These are phyloP conservation scores for Byssochlamys sp. DNA, from an alignment of 2,329 filamentous ascomycete species.

Conservation along the genomic window DNA sequence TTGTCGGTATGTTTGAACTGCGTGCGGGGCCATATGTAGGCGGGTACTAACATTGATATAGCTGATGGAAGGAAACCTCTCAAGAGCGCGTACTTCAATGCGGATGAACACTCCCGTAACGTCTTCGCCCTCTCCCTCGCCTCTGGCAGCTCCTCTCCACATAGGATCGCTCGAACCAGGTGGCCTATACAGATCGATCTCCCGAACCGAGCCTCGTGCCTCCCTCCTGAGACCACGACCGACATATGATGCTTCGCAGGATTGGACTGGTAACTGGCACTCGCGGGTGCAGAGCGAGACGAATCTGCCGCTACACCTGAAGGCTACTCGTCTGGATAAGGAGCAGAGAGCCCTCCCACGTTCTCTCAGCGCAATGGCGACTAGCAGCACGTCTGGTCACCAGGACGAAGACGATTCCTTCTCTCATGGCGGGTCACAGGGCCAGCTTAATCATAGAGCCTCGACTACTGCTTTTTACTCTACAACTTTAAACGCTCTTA, in stretches of 20 bases:
- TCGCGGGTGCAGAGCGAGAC: conserved; percentile 55
- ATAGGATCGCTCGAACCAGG: conserved; percentile 31
- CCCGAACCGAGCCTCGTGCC: conserved; percentile 32
- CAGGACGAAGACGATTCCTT: conserved; percentile 25
- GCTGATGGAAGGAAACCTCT: conserved; percentile 90
- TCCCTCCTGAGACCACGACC: conserved; percentile 36
- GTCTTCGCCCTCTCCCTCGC: conserved; percentile 34
- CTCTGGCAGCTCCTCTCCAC: conserved; percentile 14
- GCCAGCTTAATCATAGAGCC: conserved; percentile 24
- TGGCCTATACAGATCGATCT: conserved; percentile 35
- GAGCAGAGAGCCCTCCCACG: conserved; percentile 42
- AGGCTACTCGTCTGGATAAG: conserved; percentile 15
- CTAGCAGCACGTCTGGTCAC: conserved; percentile 22
- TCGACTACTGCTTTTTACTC: conserved; percentile 38
- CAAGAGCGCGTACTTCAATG: conserved; percentile 63
- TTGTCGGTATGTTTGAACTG: conserved; percentile 57
- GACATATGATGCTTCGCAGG: conserved; percentile 26
- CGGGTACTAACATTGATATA: conserved; percentile 29
- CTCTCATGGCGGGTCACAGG: conserved; percentile 20
- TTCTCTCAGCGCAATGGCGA: conserved; percentile 51
- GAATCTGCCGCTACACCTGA: conserved; percentile 37
- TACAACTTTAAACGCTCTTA: conserved; percentile 43
- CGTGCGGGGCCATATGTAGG: not conserved
- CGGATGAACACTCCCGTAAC: conserved; percentile 44
- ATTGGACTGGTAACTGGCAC: conserved; percentile 40